Percentiles rank a stretch among this genome's conserved stretches.
These are phyloP conservation scores for Boechera stricta DNA, from an alignment of 345 rosid species.

Conservation along the genomic window DNA sequence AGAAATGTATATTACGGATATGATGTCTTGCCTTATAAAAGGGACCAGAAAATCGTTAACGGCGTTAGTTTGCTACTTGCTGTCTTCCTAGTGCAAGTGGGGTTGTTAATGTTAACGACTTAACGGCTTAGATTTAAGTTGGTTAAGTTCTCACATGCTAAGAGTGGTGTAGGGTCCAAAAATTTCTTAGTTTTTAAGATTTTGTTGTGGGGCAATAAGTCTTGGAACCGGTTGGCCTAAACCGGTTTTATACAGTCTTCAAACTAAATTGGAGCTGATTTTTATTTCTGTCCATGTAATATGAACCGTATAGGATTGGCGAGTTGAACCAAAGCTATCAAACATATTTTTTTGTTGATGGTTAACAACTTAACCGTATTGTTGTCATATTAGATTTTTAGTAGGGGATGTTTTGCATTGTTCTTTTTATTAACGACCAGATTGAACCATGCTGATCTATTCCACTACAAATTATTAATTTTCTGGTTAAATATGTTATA, in stretches of 20 bases:
- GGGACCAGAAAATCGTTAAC: constrained; percentile 22
- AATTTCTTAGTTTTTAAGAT: constrained; percentile 19
- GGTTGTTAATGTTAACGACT: constrained; percentile 33
- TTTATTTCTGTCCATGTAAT: background rate
- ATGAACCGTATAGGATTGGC: background rate
- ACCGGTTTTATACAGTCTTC: background rate
- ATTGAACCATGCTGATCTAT: constrained; percentile 27
- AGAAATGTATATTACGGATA: too few relatives aligned
- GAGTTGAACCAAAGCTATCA: background rate
- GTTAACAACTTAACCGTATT: background rate
- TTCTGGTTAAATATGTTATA: constrained; percentile 7
- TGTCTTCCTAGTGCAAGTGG: constrained; percentile 29
- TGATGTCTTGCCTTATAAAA: background rate
- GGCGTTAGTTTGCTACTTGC: constrained; percentile 15
- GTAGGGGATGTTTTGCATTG: constrained; percentile 21
- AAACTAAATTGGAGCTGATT: background rate
- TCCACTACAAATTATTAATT: constrained; percentile 16
- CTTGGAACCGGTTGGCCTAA: constrained; percentile 1
- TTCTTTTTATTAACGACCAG: constrained; percentile 2
- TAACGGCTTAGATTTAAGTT: constrained; percentile 22
- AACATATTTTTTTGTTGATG: background rate
- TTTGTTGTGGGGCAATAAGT: constrained; percentile 15
- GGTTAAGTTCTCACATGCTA: constrained; percentile 35
- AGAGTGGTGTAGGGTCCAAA: constrained; percentile 23
- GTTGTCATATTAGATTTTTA: background rate